Evolutionary conservation across 1,139 yeast species (phyloP).

Genomic region (Diutina rugosa): DNA sequence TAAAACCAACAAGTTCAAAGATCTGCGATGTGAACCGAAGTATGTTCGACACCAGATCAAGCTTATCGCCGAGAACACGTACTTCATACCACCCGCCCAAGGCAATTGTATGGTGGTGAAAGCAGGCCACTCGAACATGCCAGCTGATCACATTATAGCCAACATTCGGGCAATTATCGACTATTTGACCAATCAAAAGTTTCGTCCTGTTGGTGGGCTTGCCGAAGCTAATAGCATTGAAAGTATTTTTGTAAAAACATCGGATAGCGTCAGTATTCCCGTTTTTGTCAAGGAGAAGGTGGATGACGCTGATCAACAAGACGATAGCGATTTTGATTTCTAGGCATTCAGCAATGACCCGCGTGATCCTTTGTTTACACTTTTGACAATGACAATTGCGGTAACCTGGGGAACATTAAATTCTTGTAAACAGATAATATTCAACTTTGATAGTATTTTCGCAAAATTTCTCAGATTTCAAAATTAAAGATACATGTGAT

Average conservation of each 20-base stretch:
- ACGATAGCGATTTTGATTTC: background rate
- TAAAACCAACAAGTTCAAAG: conserved; percentile 23
- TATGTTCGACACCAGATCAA: conserved; percentile 49
- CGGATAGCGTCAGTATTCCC: conserved; percentile 52
- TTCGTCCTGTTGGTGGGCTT: conserved; percentile 48
- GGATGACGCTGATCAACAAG: background rate
- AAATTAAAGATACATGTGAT: background rate
- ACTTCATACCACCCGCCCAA: conserved; percentile 44
- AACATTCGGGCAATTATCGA: conserved; percentile 44
- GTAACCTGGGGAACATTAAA: background rate
- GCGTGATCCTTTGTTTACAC: background rate
- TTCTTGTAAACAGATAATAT: background rate
- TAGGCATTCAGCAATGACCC: background rate
- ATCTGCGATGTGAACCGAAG: conserved; percentile 45
- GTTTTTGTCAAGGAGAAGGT: background rate
- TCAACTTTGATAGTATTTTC: background rate
- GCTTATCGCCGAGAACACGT: conserved; percentile 48
- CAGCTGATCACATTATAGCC: conserved; percentile 25
- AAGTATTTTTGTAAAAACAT: conserved; percentile 47
- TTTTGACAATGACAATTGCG: background rate
- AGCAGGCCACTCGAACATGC: conserved; percentile 41
- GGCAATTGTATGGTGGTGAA: conserved; percentile 38
- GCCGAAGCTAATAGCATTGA: conserved; percentile 29
- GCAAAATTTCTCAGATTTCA: background rate
- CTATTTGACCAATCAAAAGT: conserved; percentile 34